Percentiles rank a stretch among this genome's conserved stretches.
These are phyloP conservation scores for Solanum stenotomum DNA, from an alignment of 257 asterid species.

Conservation along the genomic window DNA sequence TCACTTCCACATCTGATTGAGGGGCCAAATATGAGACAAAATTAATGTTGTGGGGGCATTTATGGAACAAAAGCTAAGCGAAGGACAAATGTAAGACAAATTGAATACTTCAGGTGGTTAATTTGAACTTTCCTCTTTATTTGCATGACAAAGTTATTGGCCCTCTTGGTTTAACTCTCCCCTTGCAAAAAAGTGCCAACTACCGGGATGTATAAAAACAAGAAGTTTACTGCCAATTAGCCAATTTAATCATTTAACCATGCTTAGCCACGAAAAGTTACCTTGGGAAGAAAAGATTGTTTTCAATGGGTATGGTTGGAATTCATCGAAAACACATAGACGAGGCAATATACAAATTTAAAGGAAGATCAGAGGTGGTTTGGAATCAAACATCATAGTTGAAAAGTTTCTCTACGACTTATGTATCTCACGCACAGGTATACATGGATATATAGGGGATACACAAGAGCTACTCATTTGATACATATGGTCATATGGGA, in stretches of 20 bases:
- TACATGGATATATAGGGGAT: neutral
- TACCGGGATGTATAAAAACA: neutral
- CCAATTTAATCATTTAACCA: neutral
- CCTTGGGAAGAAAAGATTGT: neutral
- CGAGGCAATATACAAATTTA: neutral
- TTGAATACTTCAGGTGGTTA: neutral
- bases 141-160: neutral
- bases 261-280: neutral
- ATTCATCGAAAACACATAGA: neutral
- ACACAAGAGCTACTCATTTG: neutral
- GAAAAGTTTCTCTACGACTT: neutral
- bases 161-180: neutral
- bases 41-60: neutral
- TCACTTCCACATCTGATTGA: no score
- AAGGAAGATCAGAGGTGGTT: neutral
- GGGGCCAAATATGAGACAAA: neutral
- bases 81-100: neutral
- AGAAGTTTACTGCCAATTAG: neutral
- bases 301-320: neutral
- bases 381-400: neutral
- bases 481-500: neutral
- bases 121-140: neutral
- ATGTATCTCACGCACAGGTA: neutral
- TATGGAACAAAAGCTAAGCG: neutral
- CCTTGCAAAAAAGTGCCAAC: neutral